Percentiles rank a stretch among this genome's conserved stretches.
These are phyloP conservation scores for Monosporascus sp. DNA, from an alignment of 2,329 filamentous ascomycete genomes.

Conservation along the genomic window DNA sequence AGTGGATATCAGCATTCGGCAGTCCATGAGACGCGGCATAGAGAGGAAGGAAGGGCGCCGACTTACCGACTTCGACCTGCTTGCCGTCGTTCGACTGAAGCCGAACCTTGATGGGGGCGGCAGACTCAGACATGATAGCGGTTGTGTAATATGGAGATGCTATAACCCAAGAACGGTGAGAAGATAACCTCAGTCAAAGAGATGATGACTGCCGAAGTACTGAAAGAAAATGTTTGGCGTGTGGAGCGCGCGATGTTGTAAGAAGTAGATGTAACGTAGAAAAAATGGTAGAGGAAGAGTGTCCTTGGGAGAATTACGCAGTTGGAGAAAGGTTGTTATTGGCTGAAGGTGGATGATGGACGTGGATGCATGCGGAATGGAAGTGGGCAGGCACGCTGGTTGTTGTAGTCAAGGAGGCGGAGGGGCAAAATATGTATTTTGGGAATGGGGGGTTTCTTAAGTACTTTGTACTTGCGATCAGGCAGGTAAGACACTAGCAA, in stretches of 20 bases:
- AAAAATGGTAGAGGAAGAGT: neutral
- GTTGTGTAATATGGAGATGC: conserved; percentile 1
- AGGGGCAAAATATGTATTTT: too few species aligned
- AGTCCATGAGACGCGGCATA: neutral
- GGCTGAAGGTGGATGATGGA: neutral
- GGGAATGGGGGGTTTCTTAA: too few species aligned
- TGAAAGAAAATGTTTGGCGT: neutral
- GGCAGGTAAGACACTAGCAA: too few species aligned
- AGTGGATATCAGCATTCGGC: conserved; percentile 10
- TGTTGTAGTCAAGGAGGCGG: neutral
- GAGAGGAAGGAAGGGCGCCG: neutral
- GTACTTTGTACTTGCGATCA: too few species aligned
- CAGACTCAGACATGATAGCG: conserved; percentile 15
- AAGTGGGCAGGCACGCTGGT: neutral
- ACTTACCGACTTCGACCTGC: conserved; percentile 20
- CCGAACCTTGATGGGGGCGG: conserved; percentile 12
- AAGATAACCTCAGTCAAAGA: neutral
- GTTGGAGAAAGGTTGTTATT: neutral
- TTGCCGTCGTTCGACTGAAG: conserved; percentile 19
- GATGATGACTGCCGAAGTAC: neutral
- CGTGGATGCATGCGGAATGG: neutral
- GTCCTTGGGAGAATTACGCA: too few species aligned
- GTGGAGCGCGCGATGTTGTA: neutral
- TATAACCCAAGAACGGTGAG: neutral
- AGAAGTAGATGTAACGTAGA: neutral